Base-by-base conservation (phyloP, 768 basidiomycete genomes). In the Cystofilobasidium bisporidii region DNA sequence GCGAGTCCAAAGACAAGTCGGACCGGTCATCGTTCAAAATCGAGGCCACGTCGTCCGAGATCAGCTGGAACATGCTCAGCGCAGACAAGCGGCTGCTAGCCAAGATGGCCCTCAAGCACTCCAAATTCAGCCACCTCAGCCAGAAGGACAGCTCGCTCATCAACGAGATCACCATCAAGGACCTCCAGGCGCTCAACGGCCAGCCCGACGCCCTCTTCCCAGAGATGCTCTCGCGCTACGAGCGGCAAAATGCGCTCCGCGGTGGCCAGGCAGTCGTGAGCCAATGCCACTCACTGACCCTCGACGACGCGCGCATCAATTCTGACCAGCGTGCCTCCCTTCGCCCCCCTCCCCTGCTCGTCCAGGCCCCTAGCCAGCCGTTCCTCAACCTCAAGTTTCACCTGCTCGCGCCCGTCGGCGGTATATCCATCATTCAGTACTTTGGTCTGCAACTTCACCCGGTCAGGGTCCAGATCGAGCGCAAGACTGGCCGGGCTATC, bases 41-140 rank as follows among this genome's bases (percentile, higher is more conserved):
- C 36, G 86, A 88, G 69, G 87, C 90, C 0, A 85, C 85, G 9
- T 90, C 90, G 0, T 83, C 85, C 9, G 88, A 91, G 75, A 86
- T 98, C 56, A 90, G 88, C 0, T 98, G 92, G 91, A 82, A 82
- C 68, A 92, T 97, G 89, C 78, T 94, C 20, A 87, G 87, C 73
- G 70, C 73, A 12, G 83, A 86, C 55, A 79, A 83, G 47, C 79
- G 82, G 58, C 80, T 93, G 53, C 81, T 94, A 1, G 86, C 89
- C 45, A 94, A 96, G 78, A 81, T 96, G 53, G 87, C 87, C n/a
- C 82, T 93, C 55, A 83, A 85, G 61, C 33, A 64, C 63, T 87
- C 87, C 71, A 80, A 87, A 70, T 92, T 87, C 75, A 84, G 84
- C 47, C 91, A 89, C 87, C 79, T 90, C 50, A 88, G 83, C 75